phyloP scores from a whole-genome alignment of 192 early-diverging fungal species.

The Podila epigama region DNA sequence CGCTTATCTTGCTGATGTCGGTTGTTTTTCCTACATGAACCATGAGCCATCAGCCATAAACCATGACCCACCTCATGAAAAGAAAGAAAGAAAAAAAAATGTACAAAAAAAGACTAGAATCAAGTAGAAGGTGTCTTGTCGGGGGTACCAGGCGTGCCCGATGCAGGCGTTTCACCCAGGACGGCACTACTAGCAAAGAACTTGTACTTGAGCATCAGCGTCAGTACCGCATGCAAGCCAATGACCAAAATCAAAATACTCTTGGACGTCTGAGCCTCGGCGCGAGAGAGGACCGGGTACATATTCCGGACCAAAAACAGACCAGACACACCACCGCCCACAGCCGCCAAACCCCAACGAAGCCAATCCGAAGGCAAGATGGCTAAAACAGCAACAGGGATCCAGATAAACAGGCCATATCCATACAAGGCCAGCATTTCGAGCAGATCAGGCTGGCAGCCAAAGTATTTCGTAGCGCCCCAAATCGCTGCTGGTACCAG shows the following conservation, averaged over 20 bases:
- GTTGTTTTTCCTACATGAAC: too few relatives aligned
- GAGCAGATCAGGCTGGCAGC: conserved; percentile 78
- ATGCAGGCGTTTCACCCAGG: background rate
- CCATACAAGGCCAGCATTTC: conserved; percentile 90
- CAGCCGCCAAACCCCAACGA: conserved; percentile 79
- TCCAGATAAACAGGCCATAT: conserved; percentile 91
- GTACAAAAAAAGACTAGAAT: too few relatives aligned
- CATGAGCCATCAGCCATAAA: too few relatives aligned
- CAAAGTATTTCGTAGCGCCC: conserved; percentile 85
- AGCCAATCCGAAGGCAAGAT: conserved; percentile 81
- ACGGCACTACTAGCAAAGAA: conserved; percentile 75
- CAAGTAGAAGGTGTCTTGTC: background rate
- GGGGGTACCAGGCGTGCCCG: background rate
- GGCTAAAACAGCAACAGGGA: conserved; percentile 87
- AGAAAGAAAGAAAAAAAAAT: background rate
- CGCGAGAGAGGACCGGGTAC: conserved; percentile 70
- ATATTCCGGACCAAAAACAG: conserved; percentile 65
- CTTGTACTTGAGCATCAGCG: conserved; percentile 80
- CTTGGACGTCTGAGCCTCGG: conserved; percentile 74
- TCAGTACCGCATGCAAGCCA: conserved; percentile 68
- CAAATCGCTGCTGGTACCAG: conserved; percentile 78
- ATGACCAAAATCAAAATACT: conserved; percentile 71
- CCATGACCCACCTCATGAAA: too few relatives aligned
- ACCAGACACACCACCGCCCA: conserved; percentile 81
- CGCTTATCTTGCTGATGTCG: too few relatives aligned